Evolutionary conservation across 805 yeast genomes (phyloP), one percentile per base, ranked within the genome.

Genomic region (Hanseniaspora meyeri): DNA sequence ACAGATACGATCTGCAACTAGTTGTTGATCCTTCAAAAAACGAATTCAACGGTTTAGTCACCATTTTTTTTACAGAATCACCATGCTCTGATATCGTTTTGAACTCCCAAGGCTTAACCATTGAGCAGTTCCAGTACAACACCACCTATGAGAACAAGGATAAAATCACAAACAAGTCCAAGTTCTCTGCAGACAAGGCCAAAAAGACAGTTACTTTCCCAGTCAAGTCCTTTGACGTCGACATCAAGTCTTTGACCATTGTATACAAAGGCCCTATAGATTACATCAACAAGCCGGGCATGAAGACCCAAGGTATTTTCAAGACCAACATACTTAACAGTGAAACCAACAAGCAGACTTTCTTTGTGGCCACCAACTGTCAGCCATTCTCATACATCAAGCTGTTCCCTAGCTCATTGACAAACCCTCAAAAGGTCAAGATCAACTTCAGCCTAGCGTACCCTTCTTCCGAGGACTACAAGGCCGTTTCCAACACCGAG

Each of bases 301-400:
- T 83, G 60, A 64, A 63, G 48, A 84, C 90, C 0, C 71, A 67
- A 49, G 93, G 93, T 38, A 65, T 85, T 1, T 85, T 82, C 72
- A 81, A 81, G 62, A 81, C 88, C 1, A 81, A 80, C 63, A 82
- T 80, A 64, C 72, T 75, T 57, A 80, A 79, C 61, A 70, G 74
- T 4, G 69, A 77, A 1, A 82, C 82, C 7, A 70, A 65, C 24
- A 69, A 82, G 1, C 74, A 77, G 58, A 76, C 78, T 59, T 75
- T 69, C 57, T 69, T 84, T 12, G 64, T 85, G 36, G 81, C 89
- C 0, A 83, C 93, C 1, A 93, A 86, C 63, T 74, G 80, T 45
- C 90, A 85, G 64, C 89, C 93, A 0, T 73, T 74, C 17, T 82
- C 75, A 60, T 83, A 88, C 4, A 72, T 83, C 60, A 63, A 65